These are phyloP conservation scores for Ambrosia trifida DNA, from an alignment of 129 eudicot genomes.

Conservation along the genomic window DNA sequence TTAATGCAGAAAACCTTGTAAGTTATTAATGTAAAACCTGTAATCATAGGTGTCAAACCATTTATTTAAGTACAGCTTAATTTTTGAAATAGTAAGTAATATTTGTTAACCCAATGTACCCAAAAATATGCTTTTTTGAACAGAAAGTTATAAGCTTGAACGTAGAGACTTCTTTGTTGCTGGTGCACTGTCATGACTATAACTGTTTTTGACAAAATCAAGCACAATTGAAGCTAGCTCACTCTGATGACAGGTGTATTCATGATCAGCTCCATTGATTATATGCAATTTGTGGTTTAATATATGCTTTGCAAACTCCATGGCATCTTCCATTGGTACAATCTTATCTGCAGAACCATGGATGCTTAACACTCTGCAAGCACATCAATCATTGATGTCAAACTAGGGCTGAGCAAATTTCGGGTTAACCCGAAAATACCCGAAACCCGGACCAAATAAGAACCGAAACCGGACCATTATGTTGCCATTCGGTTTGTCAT, in stretches of 20 bases:
- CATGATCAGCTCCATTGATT: conserved; percentile 80
- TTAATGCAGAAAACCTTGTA: too few species aligned
- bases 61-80: too few species aligned
- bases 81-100: too few species aligned
- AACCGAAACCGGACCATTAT: too few species aligned
- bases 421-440: too few species aligned
- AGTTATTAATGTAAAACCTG: too few species aligned
- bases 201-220: conserved; percentile 43
- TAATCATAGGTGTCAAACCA: too few species aligned
- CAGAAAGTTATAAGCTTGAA: conserved; percentile 41
- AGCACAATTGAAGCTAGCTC: conserved; percentile 57
- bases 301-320: conserved; percentile 53
- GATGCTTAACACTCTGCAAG: conserved; percentile 65
- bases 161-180: conserved; percentile 16
- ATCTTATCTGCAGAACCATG: conserved; percentile 71
- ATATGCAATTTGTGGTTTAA: conserved; percentile 56
- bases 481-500: too few species aligned
- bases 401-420: too few species aligned
- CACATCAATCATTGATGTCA: not conserved
- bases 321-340: conserved; percentile 58
- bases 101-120: too few species aligned
- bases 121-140: too few species aligned
- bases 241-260: conserved; percentile 55
- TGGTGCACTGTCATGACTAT: not conserved
- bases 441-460: too few species aligned